Percentiles rank a stretch among this genome's conserved stretches.
phyloP scores from a whole-genome alignment of 306 rosid species.

The Prunus padus region DNA sequence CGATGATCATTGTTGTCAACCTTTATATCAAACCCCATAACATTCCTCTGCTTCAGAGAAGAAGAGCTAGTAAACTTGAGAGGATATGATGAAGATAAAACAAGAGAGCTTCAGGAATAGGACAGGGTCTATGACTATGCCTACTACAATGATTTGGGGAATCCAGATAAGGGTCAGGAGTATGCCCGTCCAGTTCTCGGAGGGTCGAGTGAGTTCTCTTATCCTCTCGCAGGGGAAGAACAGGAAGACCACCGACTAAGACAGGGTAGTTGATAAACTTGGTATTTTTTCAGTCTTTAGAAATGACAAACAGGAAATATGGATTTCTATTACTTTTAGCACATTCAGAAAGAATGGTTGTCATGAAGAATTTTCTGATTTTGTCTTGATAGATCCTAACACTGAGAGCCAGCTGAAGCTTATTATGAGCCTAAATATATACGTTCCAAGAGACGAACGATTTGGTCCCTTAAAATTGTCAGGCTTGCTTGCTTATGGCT shows the following conservation, averaged over 20 bases:
- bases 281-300: not conserved
- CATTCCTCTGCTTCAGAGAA: too few species aligned
- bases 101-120: slow-evolving; percentile 60
- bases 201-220: slow-evolving; percentile 56
- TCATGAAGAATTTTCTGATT: not conserved
- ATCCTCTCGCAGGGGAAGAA: slow-evolving; percentile 85
- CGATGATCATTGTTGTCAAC: too few species aligned
- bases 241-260: slow-evolving; percentile 52
- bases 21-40: too few species aligned
- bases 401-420: slow-evolving; percentile 55
- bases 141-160: slow-evolving; percentile 66
- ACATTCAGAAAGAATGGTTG: not conserved
- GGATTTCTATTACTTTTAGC: not conserved
- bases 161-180: slow-evolving; percentile 37
- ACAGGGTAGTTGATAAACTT: slow-evolving; percentile 35
- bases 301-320: too few species aligned
- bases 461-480: slow-evolving; percentile 83
- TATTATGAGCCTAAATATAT: slow-evolving; percentile 51
- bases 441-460: slow-evolving; percentile 84
- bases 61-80: slow-evolving; percentile 55
- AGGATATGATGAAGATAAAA: slow-evolving; percentile 47
- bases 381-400: slow-evolving; percentile 46
- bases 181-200: slow-evolving; percentile 68
- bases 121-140: slow-evolving; percentile 78
- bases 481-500: slow-evolving; percentile 65